A percentile compares a stretch with the other conserved stretches of the same genome.
Evolutionary conservation across 352 stramenopile species (phyloP).

Genomic region (Pythium rishiriense): DNA sequence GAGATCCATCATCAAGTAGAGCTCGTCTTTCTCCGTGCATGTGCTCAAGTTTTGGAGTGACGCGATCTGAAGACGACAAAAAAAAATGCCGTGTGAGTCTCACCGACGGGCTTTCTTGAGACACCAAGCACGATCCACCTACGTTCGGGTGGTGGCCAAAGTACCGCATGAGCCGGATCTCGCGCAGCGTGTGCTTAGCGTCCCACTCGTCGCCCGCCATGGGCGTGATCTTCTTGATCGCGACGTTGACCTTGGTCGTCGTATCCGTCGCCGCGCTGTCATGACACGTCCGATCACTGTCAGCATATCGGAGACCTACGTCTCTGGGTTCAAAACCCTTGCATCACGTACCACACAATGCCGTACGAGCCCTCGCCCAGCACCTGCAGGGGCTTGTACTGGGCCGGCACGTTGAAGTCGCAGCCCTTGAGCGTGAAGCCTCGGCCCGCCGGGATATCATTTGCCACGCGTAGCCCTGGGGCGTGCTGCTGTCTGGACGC

Average conservation of each 20-base stretch:
- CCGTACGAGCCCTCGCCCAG: conserved; percentile 93
- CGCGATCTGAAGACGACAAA: conserved; percentile 45
- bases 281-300: not conserved
- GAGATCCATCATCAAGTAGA: conserved; percentile 96
- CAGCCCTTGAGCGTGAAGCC: conserved; percentile 83
- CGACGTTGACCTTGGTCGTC: conserved; percentile 74
- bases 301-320: not conserved
- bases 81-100: not conserved
- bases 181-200: conserved; percentile 90
- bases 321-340: not conserved
- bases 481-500: not conserved
- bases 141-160: conserved; percentile 90
- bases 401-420: conserved; percentile 80
- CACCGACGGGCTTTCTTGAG: too few relatives aligned
- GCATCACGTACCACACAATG: conserved; percentile 74
- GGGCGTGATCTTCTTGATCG: conserved; percentile 93
- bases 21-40: conserved; percentile 87
- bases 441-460: conserved; percentile 55
- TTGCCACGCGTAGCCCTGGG: conserved; percentile 35
- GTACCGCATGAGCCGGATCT: conserved; percentile 91
- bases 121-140: conserved; percentile 7
- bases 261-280: conserved; percentile 70
- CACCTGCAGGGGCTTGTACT: conserved; percentile 84
- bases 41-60: conserved; percentile 82
- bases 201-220: conserved; percentile 91